Conservation (phyloP, 305 asterid species). For the Petunia hybrid region DNA sequence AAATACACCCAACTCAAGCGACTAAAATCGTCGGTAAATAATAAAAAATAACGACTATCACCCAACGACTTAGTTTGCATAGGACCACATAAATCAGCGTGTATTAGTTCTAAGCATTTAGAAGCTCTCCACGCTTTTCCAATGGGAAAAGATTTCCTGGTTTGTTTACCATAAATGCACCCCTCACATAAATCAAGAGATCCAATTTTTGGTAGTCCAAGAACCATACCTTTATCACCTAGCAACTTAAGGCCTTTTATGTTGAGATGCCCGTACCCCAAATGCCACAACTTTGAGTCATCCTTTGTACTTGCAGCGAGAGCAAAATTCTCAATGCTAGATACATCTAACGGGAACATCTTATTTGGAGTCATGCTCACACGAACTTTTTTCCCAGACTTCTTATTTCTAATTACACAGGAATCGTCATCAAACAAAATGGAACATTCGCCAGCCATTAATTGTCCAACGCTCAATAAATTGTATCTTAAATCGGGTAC, state of each 20-base stretch:
- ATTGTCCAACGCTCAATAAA: conserved; percentile 27
- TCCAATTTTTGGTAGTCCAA: neutral
- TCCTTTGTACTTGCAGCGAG: neutral
- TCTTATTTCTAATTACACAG: neutral
- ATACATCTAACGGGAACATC: conserved; percentile 14
- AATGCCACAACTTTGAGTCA: conserved; percentile 25
- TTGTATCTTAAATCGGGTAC: neutral
- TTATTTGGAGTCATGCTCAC: neutral
- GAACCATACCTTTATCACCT: conserved; percentile 23
- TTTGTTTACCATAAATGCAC: conserved; percentile 29
- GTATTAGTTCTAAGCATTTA: conserved; percentile 27
- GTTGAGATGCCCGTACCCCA: conserved; percentile 24
- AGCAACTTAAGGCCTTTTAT: neutral
- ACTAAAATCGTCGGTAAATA: neutral
- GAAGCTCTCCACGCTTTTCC: conserved; percentile 30
- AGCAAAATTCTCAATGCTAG: neutral
- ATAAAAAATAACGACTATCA: conserved; percentile 19
- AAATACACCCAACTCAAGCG: conserved; percentile 22
- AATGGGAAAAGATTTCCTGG: conserved; percentile 14
- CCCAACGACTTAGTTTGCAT: conserved; percentile 14
- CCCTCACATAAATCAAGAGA: conserved; percentile 15
- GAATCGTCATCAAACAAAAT: neutral
- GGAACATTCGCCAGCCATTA: conserved; percentile 22
- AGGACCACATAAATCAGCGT: neutral
- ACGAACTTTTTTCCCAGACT: neutral